Percentiles rank a stretch among this genome's conserved stretches.
Evolutionary conservation across 1,284 basidiomycete species (phyloP).

Genomic region (Malassezia cuniculi): DNA sequence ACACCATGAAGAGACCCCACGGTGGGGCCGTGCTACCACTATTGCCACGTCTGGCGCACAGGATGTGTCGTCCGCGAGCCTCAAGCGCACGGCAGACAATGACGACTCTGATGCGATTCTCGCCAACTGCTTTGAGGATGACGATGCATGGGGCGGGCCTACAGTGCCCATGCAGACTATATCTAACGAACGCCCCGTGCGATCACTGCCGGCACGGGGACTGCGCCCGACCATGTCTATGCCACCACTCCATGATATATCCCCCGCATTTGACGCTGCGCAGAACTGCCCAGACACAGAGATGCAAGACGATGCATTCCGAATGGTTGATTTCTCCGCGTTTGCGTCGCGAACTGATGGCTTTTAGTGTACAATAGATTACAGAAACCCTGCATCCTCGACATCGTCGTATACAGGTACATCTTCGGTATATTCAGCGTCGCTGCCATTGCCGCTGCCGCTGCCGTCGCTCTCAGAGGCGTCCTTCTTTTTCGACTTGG

Average conservation of each 20-base stretch:
- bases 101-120: conserved; percentile 9
- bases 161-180: background rate
- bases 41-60: too few relatives aligned
- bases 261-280: background rate
- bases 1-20: too few relatives aligned
- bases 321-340: conserved; percentile 6
- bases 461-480: too few relatives aligned
- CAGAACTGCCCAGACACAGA: background rate
- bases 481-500: too few relatives aligned
- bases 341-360: conserved; percentile 8
- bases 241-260: conserved; percentile 5
- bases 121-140: conserved; percentile 8
- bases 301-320: background rate
- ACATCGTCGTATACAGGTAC: background rate
- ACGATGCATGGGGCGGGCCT: background rate
- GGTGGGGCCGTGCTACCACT: too few relatives aligned
- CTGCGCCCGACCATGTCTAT: conserved; percentile 7
- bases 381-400: conserved; percentile 12
- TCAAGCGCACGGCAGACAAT: conserved; percentile 9
- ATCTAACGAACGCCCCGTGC: conserved; percentile 1
- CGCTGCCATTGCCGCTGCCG: too few relatives aligned
- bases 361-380: conserved; percentile 6
- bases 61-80: too few relatives aligned
- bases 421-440: too few relatives aligned
- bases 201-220: conserved; percentile 8